Percentiles rank a stretch among this genome's conserved stretches.
phyloP scores from a whole-genome alignment of 23 red algal species.

The Gracilaria vermiculophylla region DNA sequence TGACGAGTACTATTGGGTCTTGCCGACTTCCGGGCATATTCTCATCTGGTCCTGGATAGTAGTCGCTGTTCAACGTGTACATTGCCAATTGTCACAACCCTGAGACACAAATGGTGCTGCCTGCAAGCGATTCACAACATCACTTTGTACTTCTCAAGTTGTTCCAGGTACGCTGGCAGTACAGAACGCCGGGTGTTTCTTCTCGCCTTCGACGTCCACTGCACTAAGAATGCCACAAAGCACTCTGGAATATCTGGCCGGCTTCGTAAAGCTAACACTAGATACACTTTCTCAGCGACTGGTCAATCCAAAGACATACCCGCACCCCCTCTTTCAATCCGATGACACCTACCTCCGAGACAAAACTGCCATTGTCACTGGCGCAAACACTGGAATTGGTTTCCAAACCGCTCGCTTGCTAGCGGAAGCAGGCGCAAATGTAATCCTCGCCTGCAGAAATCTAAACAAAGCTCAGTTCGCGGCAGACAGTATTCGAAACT shows the following conservation, averaged over 20 bases:
- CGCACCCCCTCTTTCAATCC: slow-evolving; percentile 12
- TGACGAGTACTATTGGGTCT: too few species aligned
- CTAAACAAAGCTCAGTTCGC: slow-evolving; percentile 45
- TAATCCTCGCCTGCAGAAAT: slow-evolving; percentile 83
- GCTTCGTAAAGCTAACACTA: slow-evolving; percentile 12
- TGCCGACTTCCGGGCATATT: too few species aligned
- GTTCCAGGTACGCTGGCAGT: too few species aligned
- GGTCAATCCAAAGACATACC: slow-evolving; percentile 4
- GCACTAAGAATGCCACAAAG: slow-evolving; percentile 31
- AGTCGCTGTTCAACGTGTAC: neutral
- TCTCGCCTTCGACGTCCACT: neutral
- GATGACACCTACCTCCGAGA: neutral
- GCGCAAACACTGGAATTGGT: slow-evolving; percentile 93
- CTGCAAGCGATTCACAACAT: too few species aligned
- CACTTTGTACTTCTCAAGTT: too few species aligned
- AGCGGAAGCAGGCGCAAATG: slow-evolving; percentile 51
- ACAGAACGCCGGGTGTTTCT: neutral
- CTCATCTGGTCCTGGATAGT: too few species aligned
- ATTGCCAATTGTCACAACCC: too few species aligned
- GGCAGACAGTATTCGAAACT: slow-evolving; percentile 5
- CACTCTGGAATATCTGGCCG: slow-evolving; percentile 23
- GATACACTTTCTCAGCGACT: slow-evolving; percentile 62
- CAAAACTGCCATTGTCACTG: slow-evolving; percentile 80
- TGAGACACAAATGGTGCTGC: too few species aligned
- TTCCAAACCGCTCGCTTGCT: slow-evolving; percentile 72